phyloP scores from a whole-genome alignment of 1,139 yeast genomes.

The Kodamaea alishanica region DNA sequence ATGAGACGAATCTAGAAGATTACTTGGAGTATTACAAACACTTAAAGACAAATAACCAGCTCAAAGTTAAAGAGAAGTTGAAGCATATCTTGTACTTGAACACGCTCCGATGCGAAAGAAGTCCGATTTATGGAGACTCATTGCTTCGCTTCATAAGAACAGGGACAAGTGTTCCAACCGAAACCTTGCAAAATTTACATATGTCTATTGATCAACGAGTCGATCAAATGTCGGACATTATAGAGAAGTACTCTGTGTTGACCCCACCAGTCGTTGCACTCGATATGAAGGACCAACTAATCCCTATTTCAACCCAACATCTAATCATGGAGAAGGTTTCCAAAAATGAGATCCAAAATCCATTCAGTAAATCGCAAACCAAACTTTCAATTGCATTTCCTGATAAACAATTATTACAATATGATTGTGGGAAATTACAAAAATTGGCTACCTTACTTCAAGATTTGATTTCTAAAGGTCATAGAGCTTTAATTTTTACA shows the following conservation, averaged over 20 bases:
- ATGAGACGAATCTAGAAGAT: constrained; percentile 42
- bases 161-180: constrained; percentile 22
- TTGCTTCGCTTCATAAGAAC: constrained; percentile 24
- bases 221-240: constrained; percentile 41
- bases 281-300: constrained; percentile 62
- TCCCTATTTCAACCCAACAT: constrained; percentile 36
- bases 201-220: constrained; percentile 43
- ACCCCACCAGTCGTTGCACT: constrained; percentile 84
- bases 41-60: constrained; percentile 49
- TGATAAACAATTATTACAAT: constrained; percentile 85
- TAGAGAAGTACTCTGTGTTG: constrained; percentile 78
- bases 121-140: constrained; percentile 55
- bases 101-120: constrained; percentile 52
- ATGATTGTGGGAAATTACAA: constrained; percentile 96
- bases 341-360: constrained; percentile 44
- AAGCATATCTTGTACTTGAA: constrained; percentile 64
- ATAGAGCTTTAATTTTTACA: constrained; percentile 91
- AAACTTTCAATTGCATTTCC: constrained; percentile 93
- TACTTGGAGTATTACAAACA: constrained; percentile 60
- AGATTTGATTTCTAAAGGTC: constrained; percentile 79
- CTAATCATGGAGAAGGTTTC: constrained; percentile 34
- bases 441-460: constrained; percentile 72
- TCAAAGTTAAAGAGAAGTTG: constrained; percentile 47
- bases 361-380: constrained; percentile 82
- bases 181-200: constrained; percentile 29